Evolutionary conservation across 345 rosid species (phyloP), one percentile per base, ranked within the genome.

Genomic region (Xanthoceras sorbifolium): DNA sequence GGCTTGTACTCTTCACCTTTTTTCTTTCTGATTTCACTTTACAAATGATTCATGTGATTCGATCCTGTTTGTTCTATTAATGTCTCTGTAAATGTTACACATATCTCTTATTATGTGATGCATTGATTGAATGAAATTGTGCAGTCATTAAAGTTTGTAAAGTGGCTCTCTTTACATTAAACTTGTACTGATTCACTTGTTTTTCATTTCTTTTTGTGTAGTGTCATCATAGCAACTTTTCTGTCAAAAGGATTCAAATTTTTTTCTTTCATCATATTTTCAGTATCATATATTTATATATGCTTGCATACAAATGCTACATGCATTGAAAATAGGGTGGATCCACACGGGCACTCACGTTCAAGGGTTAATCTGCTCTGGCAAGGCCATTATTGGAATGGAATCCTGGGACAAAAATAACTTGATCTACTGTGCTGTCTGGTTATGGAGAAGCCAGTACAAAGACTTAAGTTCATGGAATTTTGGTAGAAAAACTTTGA

Each of bases 381-480:
- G 34, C 36, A 26, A 62, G 36, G 65, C 28, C 17, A 9, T 36
- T 28, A 28, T 31, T 29, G 38, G 34, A 64, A 64, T n/a, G 14
- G 15, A 65, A 7, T 9, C 4, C 46, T 2, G 55, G 55, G 32
- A 40, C 71, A 42, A 40, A 44, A 5, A 40, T 9, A 23, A 12
- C 34, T 67, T 42, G 29, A 52, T 50, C 44, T 54, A n/a, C 9
- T 5, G 5, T 31, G 10, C 36, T 20, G 28, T 50, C 52, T 71
- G 22, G 50, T 57, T 57, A 6, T 22, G 14, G 48, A 72, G 52
- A 57, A 36, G 34, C 23, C 73, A 28, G 22, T 6, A 44, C 8
- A 38, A 52, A 48, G n/a, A n/a, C n/a, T 18, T 11, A 50, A 20
- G 40, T 50, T 18, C 28, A 69, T 31, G 74, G 74, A 76, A 76